Percentiles rank a stretch among this genome's conserved stretches.
Evolutionary conservation across 306 rosid genomes (phyloP).

Genomic region (Rubus idaeus): DNA sequence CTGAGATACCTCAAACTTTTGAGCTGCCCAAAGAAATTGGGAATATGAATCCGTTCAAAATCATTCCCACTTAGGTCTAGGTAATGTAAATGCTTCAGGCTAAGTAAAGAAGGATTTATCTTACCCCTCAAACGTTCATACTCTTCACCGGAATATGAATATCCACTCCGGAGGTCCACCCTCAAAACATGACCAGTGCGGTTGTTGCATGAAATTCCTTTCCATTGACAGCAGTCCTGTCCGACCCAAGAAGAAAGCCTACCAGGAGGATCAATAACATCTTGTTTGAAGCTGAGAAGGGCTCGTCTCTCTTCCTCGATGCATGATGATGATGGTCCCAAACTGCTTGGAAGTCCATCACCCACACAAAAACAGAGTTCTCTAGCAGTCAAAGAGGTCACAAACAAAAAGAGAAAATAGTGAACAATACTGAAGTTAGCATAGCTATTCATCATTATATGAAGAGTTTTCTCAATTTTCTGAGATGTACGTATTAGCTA

Average conservation of each 20-base stretch:
- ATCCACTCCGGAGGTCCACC: not conserved
- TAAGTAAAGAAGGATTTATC: no score
- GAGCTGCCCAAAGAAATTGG: not conserved
- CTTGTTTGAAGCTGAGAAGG: constrained; percentile 32
- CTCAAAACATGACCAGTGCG: constrained; percentile 26
- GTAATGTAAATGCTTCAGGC: no score
- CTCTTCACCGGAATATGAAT: not conserved
- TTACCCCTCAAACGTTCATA: not conserved
- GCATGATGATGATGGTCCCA: constrained; percentile 8
- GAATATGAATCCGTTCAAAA: not conserved
- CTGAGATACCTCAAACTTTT: not conserved
- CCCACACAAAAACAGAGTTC: not conserved
- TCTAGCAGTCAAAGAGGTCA: not conserved
- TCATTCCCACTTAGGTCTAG: no score
- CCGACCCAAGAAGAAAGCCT: constrained; percentile 40
- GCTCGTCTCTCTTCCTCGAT: constrained; percentile 31
- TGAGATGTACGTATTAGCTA: not conserved
- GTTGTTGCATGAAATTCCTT: constrained; percentile 32
- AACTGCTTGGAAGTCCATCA: not conserved
- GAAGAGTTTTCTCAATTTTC: not conserved
- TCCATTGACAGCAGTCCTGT: constrained; percentile 37
- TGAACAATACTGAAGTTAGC: not conserved
- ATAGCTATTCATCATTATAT: not conserved
- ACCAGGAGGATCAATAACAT: constrained; percentile 29
- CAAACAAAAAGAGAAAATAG: not conserved